Evolutionary conservation across 139 green algal genomes (phyloP), one percentile per base, ranked within the genome.

Genomic region (Picochlorum sp.): DNA sequence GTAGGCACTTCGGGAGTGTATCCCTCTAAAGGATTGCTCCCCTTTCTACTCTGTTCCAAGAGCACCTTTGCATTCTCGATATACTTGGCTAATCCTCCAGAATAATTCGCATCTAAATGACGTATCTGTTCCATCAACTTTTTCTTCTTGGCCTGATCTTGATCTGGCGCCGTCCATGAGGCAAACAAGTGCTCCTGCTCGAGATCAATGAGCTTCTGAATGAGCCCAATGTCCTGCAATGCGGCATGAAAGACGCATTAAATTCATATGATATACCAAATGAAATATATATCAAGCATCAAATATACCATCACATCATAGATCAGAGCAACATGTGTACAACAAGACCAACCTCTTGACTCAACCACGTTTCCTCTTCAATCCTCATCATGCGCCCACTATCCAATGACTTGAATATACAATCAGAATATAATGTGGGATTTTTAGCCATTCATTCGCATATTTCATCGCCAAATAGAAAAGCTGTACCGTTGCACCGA

Each of bases 1-100:
- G 85, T 60, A 2, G 94, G 94, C 21, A 98, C 90, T 3, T 63
- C 78, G 24, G 94, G 93, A 4, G 73, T 79, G 70, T 83, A 98
- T 13, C 92, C 92, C 14, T 97, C 88, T 67, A 96, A 96, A 0
- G 92, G 78, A 77, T 98, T 99, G 21, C 69, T 65, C 1, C 93
- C 91, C 49, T 89, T 83, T 61, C 80, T 82, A 4, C 85, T 90
- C 26, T 94, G 85, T 13, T 74, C 44, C 21, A 98, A 80, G 51
- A 98, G 87, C 34, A 80, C 52, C 45, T 73, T 74, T 1, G 93
- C 93, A 65, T 96, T 97, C 16, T 38, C 4, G 11, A 98, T 83
- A 70, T 98, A 98, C 1, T 72, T 68, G 4, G 37, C 8, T 1
- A 98, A 56, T 13, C 93, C 93, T 8, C 72, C 92, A 20, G 84